These are phyloP conservation scores for Hygrophorus pudorinus DNA, from an alignment of 768 basidiomycete species.

Conservation along the genomic window DNA sequence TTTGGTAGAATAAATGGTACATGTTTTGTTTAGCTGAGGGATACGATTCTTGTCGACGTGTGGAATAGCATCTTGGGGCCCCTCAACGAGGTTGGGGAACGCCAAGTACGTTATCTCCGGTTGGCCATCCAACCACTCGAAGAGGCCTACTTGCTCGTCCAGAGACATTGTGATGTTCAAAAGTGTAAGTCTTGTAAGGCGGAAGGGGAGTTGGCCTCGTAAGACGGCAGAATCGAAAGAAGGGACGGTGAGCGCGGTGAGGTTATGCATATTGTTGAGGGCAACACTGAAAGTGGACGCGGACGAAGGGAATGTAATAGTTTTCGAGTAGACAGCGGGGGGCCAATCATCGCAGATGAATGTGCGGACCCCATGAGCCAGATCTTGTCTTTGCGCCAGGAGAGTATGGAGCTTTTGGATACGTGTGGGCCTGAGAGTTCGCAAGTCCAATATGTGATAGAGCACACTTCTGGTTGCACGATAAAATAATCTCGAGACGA, in stretches of 20 bases:
- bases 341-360: slow-evolving; percentile 37
- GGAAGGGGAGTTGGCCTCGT: slow-evolving; percentile 32
- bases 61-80: slow-evolving; percentile 9
- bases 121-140: slow-evolving; percentile 14
- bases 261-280: slow-evolving; percentile 35
- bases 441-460: slow-evolving; percentile 26
- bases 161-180: slow-evolving; percentile 21
- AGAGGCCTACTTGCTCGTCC: slow-evolving; percentile 17
- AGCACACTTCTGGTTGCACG: slow-evolving; percentile 22
- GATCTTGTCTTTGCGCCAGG: slow-evolving; percentile 27
- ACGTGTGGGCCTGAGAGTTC: slow-evolving; percentile 18
- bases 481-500: slow-evolving; percentile 24
- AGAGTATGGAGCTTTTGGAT: slow-evolving; percentile 26
- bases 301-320: slow-evolving; percentile 20
- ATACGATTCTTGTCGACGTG: slow-evolving; percentile 1
- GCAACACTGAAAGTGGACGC: slow-evolving; percentile 31
- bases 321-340: slow-evolving; percentile 22
- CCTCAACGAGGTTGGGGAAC: slow-evolving; percentile 20
- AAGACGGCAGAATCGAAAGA: slow-evolving; percentile 33
- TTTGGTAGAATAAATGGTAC: slow-evolving; percentile 6
- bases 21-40: slow-evolving; percentile 6
- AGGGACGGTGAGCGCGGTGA: slow-evolving; percentile 31
- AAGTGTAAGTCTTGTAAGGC: slow-evolving; percentile 29
- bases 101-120: slow-evolving; percentile 8
- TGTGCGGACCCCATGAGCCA: slow-evolving; percentile 29